A percentile compares a stretch with the other conserved stretches of the same genome.
phyloP scores from a whole-genome alignment of 345 rosid genomes.

The Cardamine resedifolia region DNA sequence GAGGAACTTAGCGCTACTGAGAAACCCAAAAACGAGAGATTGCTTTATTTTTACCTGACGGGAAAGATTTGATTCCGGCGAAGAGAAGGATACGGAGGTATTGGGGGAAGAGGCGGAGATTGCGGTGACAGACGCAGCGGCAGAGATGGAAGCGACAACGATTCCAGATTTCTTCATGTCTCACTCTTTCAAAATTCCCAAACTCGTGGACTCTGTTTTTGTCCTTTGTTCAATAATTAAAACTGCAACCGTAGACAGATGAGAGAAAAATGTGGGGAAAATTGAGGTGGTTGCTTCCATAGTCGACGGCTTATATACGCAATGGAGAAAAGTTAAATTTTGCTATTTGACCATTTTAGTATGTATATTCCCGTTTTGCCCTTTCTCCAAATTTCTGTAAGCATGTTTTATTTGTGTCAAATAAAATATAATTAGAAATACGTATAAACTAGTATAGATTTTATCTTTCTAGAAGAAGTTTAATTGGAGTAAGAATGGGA shows the following conservation, averaged over 20 bases:
- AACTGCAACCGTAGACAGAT: conserved; percentile 30
- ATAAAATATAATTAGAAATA: neutral
- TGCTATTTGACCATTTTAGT: conserved; percentile 1
- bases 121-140: conserved; percentile 52
- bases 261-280: conserved; percentile 20
- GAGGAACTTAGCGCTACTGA: neutral
- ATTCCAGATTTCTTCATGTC: conserved; percentile 61
- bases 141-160: conserved; percentile 50
- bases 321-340: neutral
- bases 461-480: neutral
- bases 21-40: neutral
- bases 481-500: neutral
- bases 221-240: neutral
- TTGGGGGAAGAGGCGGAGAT: conserved; percentile 47
- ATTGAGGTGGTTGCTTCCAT: neutral
- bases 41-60: conserved; percentile 42
- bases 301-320: conserved; percentile 34
- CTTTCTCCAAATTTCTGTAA: neutral
- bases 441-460: neutral
- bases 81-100: conserved; percentile 46
- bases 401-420: neutral
- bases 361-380: conserved; percentile 14
- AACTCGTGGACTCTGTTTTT: neutral
- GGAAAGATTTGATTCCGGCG: conserved; percentile 43
- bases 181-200: neutral